Evolutionary conservation across 768 basidiomycete genomes (phyloP).

Genomic region (Calvatia gigantea): DNA sequence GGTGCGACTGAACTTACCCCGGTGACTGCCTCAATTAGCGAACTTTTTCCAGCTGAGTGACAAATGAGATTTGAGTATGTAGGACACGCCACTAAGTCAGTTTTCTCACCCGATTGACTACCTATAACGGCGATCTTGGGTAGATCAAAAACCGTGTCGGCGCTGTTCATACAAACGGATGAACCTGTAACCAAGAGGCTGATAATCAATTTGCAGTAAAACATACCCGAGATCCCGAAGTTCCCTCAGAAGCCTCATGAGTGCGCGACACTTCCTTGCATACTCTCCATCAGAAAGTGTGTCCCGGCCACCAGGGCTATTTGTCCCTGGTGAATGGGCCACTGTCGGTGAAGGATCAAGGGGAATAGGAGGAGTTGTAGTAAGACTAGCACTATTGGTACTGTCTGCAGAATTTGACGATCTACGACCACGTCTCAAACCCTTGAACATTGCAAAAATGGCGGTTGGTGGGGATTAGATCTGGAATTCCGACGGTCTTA

Average conservation of each 20-base stretch:
- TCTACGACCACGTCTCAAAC: too few species aligned
- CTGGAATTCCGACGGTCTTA: too few species aligned
- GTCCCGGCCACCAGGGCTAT: background rate
- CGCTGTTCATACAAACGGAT: background rate
- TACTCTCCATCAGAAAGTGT: constrained; percentile 24
- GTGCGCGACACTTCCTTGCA: constrained; percentile 32
- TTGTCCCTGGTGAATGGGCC: background rate
- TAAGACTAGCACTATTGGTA: background rate
- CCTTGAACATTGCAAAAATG: too few species aligned
- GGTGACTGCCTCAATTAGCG: constrained; percentile 55
- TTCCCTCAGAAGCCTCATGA: constrained; percentile 35
- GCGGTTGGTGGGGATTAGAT: too few species aligned
- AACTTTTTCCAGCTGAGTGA: constrained; percentile 52
- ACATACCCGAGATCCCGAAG: constrained; percentile 37
- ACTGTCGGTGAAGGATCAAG: background rate
- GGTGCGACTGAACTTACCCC: constrained; percentile 32
- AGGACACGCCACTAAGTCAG: background rate
- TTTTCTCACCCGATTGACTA: constrained; percentile 43
- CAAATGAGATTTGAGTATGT: background rate
- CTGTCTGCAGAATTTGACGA: background rate
- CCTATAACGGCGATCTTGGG: constrained; percentile 56
- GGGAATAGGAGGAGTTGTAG: background rate
- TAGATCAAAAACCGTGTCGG: constrained; percentile 32
- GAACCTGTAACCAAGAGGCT: background rate
- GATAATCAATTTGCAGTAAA: background rate